phyloP scores from a whole-genome alignment of 345 rosid genomes.

The Populus nigra region DNA sequence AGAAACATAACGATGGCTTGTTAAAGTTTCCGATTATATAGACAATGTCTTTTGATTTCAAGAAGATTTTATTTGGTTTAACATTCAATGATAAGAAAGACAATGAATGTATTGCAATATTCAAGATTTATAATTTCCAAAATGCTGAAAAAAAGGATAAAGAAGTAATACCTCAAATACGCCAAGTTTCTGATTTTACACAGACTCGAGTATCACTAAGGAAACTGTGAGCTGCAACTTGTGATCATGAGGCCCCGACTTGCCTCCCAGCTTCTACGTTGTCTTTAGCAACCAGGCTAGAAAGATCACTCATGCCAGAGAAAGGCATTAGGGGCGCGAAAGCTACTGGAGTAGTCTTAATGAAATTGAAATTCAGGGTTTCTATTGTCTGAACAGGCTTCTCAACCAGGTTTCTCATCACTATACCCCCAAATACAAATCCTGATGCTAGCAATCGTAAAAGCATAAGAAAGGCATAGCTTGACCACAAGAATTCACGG shows the following conservation, averaged over 20 bases:
- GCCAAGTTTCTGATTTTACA: too few relatives aligned
- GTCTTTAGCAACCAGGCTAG: background rate
- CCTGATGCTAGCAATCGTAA: constrained; percentile 25
- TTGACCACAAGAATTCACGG: constrained; percentile 29
- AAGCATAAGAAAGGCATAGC: constrained; percentile 23
- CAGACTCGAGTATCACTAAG: constrained; percentile 35
- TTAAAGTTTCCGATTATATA: too few relatives aligned
- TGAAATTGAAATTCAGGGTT: constrained; percentile 32
- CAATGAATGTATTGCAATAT: too few relatives aligned
- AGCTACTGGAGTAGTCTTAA: constrained; percentile 29
- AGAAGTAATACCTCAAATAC: constrained; percentile 19
- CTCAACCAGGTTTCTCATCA: constrained; percentile 22
- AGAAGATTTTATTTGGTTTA: too few relatives aligned
- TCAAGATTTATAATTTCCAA: too few relatives aligned
- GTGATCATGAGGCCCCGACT: constrained; percentile 20
- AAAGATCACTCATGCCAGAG: background rate
- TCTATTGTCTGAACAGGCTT: constrained; percentile 23
- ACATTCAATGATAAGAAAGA: too few relatives aligned
- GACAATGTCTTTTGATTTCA: too few relatives aligned
- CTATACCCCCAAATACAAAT: constrained; percentile 24
- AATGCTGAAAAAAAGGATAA: background rate
- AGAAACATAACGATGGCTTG: too few relatives aligned
- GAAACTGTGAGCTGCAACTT: constrained; percentile 30
- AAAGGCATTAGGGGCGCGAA: constrained; percentile 16
- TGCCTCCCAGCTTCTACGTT: background rate